Conservation (phyloP, 2,329 filamentous ascomycete species). For the Pyrenophora seminiperda region DNA sequence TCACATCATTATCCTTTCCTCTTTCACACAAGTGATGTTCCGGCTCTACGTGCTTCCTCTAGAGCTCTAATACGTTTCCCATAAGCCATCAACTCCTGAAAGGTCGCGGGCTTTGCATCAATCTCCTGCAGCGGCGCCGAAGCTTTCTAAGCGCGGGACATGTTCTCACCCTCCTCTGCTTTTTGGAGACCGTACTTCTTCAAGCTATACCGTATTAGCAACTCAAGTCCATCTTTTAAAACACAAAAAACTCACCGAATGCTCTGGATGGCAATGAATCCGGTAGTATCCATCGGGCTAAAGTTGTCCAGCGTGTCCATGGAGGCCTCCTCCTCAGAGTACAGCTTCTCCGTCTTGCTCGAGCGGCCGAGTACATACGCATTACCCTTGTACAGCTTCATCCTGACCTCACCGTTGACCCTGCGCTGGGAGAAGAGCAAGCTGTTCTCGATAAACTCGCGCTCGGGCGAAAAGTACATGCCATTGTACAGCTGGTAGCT, state of each 20-base stretch:
- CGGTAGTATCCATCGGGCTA: conserved; percentile 67
- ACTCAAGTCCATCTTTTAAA: background rate
- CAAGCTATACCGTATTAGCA: conserved; percentile 22
- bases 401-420: conserved; percentile 59
- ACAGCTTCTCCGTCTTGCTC: conserved; percentile 71
- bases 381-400: conserved; percentile 70
- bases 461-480: conserved; percentile 72
- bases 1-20: too few relatives aligned
- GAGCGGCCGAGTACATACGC: conserved; percentile 64
- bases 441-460: conserved; percentile 71
- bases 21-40: too few relatives aligned
- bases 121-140: too few relatives aligned
- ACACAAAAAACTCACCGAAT: conserved; percentile 48
- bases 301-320: conserved; percentile 77
- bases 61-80: too few relatives aligned
- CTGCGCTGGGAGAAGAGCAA: conserved; percentile 47
- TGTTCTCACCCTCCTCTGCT: conserved; percentile 43
- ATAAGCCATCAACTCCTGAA: background rate
- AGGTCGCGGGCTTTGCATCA: too few relatives aligned
- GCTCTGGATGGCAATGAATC: conserved; percentile 72
- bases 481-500: conserved; percentile 62
- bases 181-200: conserved; percentile 52
- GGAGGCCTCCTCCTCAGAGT: conserved; percentile 66
- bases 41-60: too few relatives aligned
- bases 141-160: conserved; percentile 28